Conservation (phyloP, 306 rosid species). For the Pterocarpus santalinus region DNA sequence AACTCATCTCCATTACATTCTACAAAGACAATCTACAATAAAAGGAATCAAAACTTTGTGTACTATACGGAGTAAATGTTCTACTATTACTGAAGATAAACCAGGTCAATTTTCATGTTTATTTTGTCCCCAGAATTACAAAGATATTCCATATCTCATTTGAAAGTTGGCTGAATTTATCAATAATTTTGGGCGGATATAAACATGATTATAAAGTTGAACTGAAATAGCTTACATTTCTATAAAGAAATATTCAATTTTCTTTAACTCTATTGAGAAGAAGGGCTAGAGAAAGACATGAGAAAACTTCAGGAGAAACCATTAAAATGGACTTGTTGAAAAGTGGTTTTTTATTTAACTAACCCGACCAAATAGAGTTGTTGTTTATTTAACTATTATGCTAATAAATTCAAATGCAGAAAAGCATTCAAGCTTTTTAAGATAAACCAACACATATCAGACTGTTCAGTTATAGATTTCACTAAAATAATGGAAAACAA, state of each 20-base stretch:
- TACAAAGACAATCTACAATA: too few relatives aligned
- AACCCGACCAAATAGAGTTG: background rate
- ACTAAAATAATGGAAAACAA: constrained; percentile 33
- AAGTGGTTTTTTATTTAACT: too few relatives aligned
- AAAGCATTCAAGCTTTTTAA: constrained; percentile 8
- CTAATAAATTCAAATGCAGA: background rate
- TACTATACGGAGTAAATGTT: background rate
- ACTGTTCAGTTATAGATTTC: constrained; percentile 15
- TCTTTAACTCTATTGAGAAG: background rate
- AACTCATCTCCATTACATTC: too few relatives aligned
- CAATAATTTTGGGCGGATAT: background rate
- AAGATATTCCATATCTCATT: constrained; percentile 6
- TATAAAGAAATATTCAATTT: background rate
- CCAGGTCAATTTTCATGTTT: too few relatives aligned
- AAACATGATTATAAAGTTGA: background rate
- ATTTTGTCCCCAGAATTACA: background rate
- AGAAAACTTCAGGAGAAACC: too few relatives aligned
- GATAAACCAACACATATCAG: background rate
- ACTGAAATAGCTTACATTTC: constrained; percentile 1
- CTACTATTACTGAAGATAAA: background rate
- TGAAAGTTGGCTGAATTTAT: background rate
- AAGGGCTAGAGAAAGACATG: too few relatives aligned
- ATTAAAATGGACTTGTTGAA: background rate
- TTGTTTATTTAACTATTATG: background rate
- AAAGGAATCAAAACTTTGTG: background rate